These are phyloP conservation scores for Euptelea pleiosperma DNA, from an alignment of 164 flowering plant species.

Conservation along the genomic window DNA sequence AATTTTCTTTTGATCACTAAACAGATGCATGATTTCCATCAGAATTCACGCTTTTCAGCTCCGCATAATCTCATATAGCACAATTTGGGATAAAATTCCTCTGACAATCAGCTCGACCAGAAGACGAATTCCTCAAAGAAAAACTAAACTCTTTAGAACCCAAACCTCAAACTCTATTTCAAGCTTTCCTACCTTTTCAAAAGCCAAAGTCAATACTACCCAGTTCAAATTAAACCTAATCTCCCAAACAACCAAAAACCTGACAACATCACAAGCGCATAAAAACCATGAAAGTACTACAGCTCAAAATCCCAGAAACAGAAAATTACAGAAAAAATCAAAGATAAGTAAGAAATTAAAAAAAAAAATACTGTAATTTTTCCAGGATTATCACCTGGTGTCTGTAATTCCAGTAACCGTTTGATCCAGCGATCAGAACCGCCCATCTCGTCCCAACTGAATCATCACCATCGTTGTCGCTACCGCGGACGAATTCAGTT, in stretches of 20 bases:
- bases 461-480: conserved; percentile 18
- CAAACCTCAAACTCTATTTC: background rate
- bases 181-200: too few relatives aligned
- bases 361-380: background rate
- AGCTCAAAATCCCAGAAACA: background rate
- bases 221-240: background rate
- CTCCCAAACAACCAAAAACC: background rate
- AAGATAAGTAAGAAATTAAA: background rate
- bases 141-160: background rate
- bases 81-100: too few relatives aligned
- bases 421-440: conserved; percentile 70
- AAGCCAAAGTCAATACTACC: background rate
- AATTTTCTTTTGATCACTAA: too few relatives aligned
- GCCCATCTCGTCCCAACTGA: conserved; percentile 71
- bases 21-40: too few relatives aligned
- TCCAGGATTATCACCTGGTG: conserved; percentile 52
- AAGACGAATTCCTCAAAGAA: too few relatives aligned
- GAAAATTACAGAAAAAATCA: background rate
- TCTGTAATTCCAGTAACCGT: conserved; percentile 69
- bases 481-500: conserved; percentile 29
- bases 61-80: too few relatives aligned
- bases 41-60: too few relatives aligned
- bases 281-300: background rate
- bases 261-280: background rate
- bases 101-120: too few relatives aligned